phyloP scores from a whole-genome alignment of 2,329 filamentous ascomycete genomes.

The Septoria linicola region DNA sequence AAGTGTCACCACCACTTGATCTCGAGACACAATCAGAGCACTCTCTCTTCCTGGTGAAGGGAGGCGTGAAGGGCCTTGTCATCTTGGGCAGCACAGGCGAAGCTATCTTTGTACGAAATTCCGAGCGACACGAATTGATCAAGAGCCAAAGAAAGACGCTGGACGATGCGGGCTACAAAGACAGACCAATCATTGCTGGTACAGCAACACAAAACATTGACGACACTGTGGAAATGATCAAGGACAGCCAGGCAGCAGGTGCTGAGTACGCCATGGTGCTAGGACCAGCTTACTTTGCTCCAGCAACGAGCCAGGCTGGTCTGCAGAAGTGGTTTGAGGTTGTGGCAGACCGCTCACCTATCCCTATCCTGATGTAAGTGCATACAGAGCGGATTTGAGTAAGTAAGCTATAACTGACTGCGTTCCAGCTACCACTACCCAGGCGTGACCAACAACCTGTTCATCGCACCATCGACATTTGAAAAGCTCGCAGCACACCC shows the following conservation, averaged over 20 bases:
- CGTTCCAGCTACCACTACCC: slow-evolving; percentile 61
- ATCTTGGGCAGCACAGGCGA: slow-evolving; percentile 65
- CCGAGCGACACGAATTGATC: slow-evolving; percentile 58
- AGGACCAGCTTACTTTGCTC: slow-evolving; percentile 65
- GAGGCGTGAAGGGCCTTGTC: slow-evolving; percentile 61
- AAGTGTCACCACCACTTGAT: slow-evolving; percentile 55
- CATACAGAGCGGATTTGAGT: background rate
- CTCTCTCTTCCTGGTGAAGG: slow-evolving; percentile 59
- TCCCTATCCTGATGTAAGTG: slow-evolving; percentile 61
- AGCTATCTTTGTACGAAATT: slow-evolving; percentile 59
- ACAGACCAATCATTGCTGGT: slow-evolving; percentile 63
- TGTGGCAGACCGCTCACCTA: slow-evolving; percentile 59
- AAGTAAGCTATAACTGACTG: slow-evolving; percentile 7
- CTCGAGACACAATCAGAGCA: slow-evolving; percentile 59
- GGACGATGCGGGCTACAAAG: slow-evolving; percentile 55
- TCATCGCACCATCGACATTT: slow-evolving; percentile 59
- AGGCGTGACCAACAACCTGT: slow-evolving; percentile 65
- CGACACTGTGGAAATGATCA: slow-evolving; percentile 59
- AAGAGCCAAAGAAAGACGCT: slow-evolving; percentile 57
- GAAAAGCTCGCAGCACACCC: slow-evolving; percentile 59
- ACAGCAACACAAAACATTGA: slow-evolving; percentile 62
- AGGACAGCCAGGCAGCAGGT: slow-evolving; percentile 57
- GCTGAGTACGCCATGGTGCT: slow-evolving; percentile 63
- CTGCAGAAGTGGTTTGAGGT: slow-evolving; percentile 61
- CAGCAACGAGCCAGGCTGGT: slow-evolving; percentile 57